Evolutionary conservation across 192 early-diverging fungal genomes (phyloP).

Genomic region (Dimargaris cristalligena): DNA sequence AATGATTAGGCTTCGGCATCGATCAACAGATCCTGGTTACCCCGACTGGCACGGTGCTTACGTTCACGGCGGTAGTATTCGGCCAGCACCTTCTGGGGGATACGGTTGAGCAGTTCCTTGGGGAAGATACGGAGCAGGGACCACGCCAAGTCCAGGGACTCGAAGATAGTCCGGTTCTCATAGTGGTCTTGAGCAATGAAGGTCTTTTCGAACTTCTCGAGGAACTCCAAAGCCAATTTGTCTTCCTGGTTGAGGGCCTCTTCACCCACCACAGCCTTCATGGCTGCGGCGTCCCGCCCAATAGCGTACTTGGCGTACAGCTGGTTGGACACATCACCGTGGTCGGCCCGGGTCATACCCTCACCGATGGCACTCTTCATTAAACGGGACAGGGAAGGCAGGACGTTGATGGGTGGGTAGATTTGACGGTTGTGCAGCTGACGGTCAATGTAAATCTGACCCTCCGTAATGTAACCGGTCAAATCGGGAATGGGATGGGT

Average conservation of each 20-base stretch:
- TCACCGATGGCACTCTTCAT: slow-evolving; percentile 99
- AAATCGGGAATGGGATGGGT: slow-evolving; percentile 99
- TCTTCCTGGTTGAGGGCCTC: slow-evolving; percentile 97
- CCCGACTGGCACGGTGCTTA: slow-evolving; percentile 16
- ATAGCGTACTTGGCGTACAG: slow-evolving; percentile 99
- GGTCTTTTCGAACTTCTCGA: slow-evolving; percentile 97
- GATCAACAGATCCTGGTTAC: slow-evolving; percentile 8
- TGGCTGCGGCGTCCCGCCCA: slow-evolving; percentile 92
- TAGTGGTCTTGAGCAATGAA: slow-evolving; percentile 94
- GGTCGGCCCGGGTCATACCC: slow-evolving; percentile 93
- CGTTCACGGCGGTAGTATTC: slow-evolving; percentile 86
- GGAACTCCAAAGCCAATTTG: slow-evolving; percentile 90
- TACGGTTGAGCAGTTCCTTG: slow-evolving; percentile 98
- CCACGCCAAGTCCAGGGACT: slow-evolving; percentile 96
- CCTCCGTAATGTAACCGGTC: slow-evolving; percentile 99
- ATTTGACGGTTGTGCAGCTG: slow-evolving; percentile 98
- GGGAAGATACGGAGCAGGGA: slow-evolving; percentile 97
- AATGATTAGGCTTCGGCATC: background rate
- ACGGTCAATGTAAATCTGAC: slow-evolving; percentile 97
- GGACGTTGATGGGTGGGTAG: slow-evolving; percentile 98
- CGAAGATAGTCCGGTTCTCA: slow-evolving; percentile 92
- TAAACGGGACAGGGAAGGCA: slow-evolving; percentile 93
- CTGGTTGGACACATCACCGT: slow-evolving; percentile 98
- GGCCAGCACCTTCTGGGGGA: slow-evolving; percentile 83
- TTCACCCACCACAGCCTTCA: slow-evolving; percentile 99